Evolutionary conservation across 345 rosid species (phyloP), one percentile per base, ranked within the genome.

Genomic region (Hevea brasiliensis): DNA sequence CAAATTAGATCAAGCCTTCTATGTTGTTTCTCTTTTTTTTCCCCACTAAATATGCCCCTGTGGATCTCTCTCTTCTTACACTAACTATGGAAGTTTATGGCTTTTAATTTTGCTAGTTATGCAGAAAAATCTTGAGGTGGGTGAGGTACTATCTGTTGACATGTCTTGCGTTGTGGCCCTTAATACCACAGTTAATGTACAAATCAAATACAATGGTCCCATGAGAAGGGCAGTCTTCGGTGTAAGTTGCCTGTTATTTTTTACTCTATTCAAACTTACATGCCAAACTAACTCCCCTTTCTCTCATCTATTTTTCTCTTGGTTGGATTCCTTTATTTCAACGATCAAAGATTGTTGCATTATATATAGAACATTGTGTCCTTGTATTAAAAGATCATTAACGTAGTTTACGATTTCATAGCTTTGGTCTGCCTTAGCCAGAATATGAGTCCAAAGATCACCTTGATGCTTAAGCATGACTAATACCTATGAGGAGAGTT

Each of bases 101-200:
- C 29, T 13, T 60, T 72, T 73, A 65, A 40, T 61, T 83, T 74
- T 62, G 77, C 73, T 78, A 95, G 99, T 93, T 84, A 89, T 90
- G 76, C 98, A 95, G 91, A 95, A 93, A 85, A 88, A 81, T 76
- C 94, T 95, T 18, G 99, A 95, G 86, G 92, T 88, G 23, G 97
- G 92, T 56, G 99, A 95, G 84, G 87, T 86, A 61, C 80, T 95
- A 70, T 78, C 92, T 57, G 96, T 95, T 51, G 98, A 95, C 29
- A 85, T 93, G 8, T 84, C 92, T 70, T 93, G 99, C 86, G 87
- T 95, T 78, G 96, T 84, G 0, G 98, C 94, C 50, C 76, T 95
- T 67, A 93, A 93, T 77, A 68, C 88, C 66, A 82, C 93, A 0
- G 84, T 95, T 51, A 84, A 88, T 70, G 87, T 90, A 81, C 98